Conservation (phyloP, 139 green algal species). For the Haematococcus sp. region DNA sequence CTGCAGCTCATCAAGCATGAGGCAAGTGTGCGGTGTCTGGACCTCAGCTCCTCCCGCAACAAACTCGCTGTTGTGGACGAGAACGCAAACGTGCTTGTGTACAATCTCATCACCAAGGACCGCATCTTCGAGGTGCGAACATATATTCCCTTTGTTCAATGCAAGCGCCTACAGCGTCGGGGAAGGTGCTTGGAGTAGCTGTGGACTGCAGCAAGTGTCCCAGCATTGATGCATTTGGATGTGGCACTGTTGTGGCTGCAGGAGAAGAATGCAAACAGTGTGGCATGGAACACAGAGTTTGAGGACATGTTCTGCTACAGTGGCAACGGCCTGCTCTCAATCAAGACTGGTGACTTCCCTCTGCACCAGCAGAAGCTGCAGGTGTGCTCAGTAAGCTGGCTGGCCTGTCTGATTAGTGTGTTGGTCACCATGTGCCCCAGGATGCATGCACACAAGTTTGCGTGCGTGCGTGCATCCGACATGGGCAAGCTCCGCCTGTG, state of each 20-base stretch:
- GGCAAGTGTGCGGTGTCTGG: conserved; percentile 57
- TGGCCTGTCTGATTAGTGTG: neutral
- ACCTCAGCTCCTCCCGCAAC: conserved; percentile 46
- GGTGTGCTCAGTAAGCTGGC: neutral
- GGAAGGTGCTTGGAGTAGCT: too few relatives aligned
- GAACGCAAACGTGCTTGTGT: conserved; percentile 62
- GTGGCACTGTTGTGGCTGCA: too few relatives aligned
- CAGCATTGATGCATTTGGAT: too few relatives aligned
- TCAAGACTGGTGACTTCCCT: conserved; percentile 77
- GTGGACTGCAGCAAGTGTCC: too few relatives aligned
- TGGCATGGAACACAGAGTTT: conserved; percentile 80
- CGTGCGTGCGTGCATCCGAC: too few relatives aligned
- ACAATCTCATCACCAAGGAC: conserved; percentile 72
- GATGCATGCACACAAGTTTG: too few relatives aligned
- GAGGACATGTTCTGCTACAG: conserved; percentile 88
- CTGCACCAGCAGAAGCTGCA: conserved; percentile 77
- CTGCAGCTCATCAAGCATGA: conserved; percentile 61
- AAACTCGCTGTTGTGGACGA: conserved; percentile 85
- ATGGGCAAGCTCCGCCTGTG: too few relatives aligned
- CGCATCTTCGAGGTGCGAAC: conserved; percentile 14
- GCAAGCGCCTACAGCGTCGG: too few relatives aligned
- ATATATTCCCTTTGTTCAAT: too few relatives aligned
- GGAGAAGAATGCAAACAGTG: conserved; percentile 70
- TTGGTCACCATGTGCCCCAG: too few relatives aligned
- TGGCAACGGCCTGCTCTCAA: conserved; percentile 69